These are phyloP conservation scores for Bisporella sp. DNA, from an alignment of 2,329 filamentous ascomycete species.

Conservation along the genomic window DNA sequence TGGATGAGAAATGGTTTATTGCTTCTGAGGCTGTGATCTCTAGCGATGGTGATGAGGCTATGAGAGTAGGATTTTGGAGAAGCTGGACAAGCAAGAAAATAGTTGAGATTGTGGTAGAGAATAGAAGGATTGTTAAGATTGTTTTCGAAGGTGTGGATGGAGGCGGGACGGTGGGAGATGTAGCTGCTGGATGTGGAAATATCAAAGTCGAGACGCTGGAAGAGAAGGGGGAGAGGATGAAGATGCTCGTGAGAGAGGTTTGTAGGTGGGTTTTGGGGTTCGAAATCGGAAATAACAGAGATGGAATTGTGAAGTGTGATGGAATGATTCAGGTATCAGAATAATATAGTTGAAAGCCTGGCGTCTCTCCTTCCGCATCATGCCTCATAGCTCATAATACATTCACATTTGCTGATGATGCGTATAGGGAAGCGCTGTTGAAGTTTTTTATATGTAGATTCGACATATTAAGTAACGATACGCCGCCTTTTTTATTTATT, in stretches of 20 bases:
- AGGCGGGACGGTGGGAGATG: not conserved
- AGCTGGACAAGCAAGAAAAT: constrained; percentile 4
- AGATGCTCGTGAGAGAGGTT: constrained; percentile 6
- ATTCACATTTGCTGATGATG: no score
- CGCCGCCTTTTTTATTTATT: no score
- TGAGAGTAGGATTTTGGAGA: constrained; percentile 1
- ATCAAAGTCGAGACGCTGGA: not conserved
- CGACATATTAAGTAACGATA: no score
- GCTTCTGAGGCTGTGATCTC: not conserved
- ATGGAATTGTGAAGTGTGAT: no score
- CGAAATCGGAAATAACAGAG: not conserved
- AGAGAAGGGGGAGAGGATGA: constrained; percentile 3
- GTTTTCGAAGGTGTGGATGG: constrained; percentile 1
- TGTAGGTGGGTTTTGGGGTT: constrained; percentile 9
- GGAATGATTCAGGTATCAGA: no score
- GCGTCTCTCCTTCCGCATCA: no score
- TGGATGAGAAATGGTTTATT: constrained; percentile 13
- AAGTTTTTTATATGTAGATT: no score
- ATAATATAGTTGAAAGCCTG: no score
- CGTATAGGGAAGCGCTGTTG: no score
- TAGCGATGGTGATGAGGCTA: not conserved
- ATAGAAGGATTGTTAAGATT: constrained; percentile 2
- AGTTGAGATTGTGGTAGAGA: no score
- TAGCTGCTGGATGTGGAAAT: constrained; percentile 1
- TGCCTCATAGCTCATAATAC: no score